Evolutionary conservation across 2,329 filamentous ascomycete genomes (phyloP).

Genomic region (Dothideomycetes sp.): DNA sequence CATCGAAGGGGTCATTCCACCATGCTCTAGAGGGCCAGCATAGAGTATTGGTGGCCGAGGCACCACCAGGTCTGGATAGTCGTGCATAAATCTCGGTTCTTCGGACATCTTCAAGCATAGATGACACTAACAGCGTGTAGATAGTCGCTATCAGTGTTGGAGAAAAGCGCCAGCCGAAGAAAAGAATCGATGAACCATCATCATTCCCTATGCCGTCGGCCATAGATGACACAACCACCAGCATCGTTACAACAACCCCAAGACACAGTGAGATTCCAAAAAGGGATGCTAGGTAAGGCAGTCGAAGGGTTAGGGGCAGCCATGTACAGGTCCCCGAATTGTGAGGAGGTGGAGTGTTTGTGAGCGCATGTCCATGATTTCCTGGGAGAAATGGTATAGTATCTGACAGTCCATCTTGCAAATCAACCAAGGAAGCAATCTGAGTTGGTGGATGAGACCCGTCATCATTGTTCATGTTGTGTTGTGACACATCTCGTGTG

Average conservation of each 20-base stretch:
- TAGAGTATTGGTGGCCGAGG: background rate
- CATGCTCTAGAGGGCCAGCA: background rate
- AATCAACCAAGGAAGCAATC: too few relatives aligned
- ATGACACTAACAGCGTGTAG: background rate
- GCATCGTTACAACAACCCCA: background rate
- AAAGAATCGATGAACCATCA: background rate
- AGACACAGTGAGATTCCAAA: background rate
- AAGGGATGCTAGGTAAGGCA: background rate
- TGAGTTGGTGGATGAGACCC: too few relatives aligned
- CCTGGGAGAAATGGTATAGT: too few relatives aligned
- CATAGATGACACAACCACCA: background rate
- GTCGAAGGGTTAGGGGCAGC: background rate
- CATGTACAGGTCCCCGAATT: too few relatives aligned
- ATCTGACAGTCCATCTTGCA: too few relatives aligned
- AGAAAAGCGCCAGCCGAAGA: conserved; percentile 1
- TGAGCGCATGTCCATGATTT: too few relatives aligned
- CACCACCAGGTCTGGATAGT: background rate
- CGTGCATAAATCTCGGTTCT: conserved; percentile 1
- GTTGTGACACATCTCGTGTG: too few relatives aligned
- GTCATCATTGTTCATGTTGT: too few relatives aligned
- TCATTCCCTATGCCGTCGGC: background rate
- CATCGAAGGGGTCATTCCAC: conserved; percentile 3
- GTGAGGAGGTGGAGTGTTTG: too few relatives aligned
- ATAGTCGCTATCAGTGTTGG: background rate
- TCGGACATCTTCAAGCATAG: conserved; percentile 3